Conservation (phyloP, 257 asterid genomes). For the Capsicum baccatum region DNA sequence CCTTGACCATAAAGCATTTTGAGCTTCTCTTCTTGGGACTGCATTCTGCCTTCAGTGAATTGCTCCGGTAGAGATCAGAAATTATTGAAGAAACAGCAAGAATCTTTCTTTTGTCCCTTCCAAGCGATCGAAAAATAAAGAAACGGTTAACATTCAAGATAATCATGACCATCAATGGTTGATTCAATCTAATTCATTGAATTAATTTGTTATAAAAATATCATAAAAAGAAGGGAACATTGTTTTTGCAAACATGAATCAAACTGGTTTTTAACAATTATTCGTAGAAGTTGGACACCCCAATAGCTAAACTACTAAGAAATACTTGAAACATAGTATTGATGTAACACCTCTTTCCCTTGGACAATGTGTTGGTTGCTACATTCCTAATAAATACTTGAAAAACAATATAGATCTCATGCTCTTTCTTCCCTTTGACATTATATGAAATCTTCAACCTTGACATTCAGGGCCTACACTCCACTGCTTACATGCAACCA, state of each 20-base stretch:
- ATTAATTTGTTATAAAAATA: background rate
- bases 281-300: background rate
- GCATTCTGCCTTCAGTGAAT: background rate
- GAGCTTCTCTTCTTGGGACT: constrained; percentile 22
- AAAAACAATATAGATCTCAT: background rate
- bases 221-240: no score
- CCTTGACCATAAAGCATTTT: constrained; percentile 13
- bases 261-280: background rate
- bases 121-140: background rate
- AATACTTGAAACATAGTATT: background rate
- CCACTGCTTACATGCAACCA: constrained; percentile 13
- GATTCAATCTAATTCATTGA: background rate
- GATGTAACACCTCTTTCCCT: background rate
- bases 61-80: background rate
- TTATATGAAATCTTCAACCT: constrained; percentile 7
- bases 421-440: constrained; percentile 12
- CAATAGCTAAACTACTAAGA: constrained; percentile 1
- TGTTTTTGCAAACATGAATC: constrained; percentile 15
- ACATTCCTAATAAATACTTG: background rate
- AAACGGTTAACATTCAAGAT: constrained; percentile 5
- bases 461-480: constrained; percentile 11
- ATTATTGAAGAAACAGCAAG: background rate
- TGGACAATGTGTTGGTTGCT: background rate
- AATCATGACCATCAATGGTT: background rate
- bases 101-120: constrained; percentile 4